These are phyloP conservation scores for Alternaria conjuncta DNA, from an alignment of 2,329 filamentous ascomycete species.

Conservation along the genomic window DNA sequence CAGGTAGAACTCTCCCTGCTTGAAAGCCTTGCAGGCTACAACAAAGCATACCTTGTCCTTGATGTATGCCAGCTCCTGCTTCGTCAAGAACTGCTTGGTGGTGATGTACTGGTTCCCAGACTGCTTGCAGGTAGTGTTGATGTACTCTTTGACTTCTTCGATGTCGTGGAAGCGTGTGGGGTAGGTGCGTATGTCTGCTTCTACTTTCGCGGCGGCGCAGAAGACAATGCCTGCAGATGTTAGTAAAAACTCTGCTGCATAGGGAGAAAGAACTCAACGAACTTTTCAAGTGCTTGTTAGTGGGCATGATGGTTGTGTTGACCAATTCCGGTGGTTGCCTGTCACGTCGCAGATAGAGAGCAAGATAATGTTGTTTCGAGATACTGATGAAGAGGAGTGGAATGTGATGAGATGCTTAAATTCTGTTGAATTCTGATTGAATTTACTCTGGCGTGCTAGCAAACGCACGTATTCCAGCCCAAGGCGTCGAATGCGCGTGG, in stretches of 20 bases:
- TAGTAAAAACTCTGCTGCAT: background rate
- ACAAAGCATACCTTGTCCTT: constrained; percentile 10
- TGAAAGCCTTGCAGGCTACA: constrained; percentile 13
- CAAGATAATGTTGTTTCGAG: background rate
- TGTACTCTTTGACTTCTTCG: constrained; percentile 8
- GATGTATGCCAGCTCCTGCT: background rate
- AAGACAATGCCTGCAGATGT: background rate
- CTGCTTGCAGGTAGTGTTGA: background rate
- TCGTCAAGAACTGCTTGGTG: background rate
- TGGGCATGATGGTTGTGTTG: background rate
- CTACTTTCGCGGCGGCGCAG: background rate
- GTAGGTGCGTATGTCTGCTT: background rate
- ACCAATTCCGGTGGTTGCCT: background rate
- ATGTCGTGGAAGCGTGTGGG: constrained; percentile 9
- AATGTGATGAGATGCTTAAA: background rate
- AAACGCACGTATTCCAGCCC: background rate
- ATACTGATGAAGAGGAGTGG: background rate
- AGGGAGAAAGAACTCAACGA: background rate
- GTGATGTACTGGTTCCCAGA: background rate
- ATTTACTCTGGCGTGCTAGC: background rate
- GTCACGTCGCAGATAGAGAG: background rate
- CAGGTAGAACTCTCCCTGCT: constrained; percentile 15
- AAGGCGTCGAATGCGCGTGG: background rate
- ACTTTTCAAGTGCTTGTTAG: background rate
- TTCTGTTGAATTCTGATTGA: background rate